phyloP scores from a whole-genome alignment of 805 yeast species.

The Kluyveromyces nonfermentans region DNA sequence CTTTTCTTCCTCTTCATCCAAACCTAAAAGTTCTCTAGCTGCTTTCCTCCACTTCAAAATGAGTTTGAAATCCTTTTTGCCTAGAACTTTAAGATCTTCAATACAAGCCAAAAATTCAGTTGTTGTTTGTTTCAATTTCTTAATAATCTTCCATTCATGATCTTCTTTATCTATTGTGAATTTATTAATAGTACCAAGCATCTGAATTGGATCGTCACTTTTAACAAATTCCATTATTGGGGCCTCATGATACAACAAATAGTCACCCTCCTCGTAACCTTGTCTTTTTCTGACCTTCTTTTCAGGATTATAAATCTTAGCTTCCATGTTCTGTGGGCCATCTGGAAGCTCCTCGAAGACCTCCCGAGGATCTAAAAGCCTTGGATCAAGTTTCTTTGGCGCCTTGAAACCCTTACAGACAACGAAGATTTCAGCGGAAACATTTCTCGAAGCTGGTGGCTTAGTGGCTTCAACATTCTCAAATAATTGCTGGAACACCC shows the following conservation, averaged over 20 bases:
- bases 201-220: slow-evolving; percentile 72
- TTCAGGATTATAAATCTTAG: slow-evolving; percentile 92
- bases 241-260: slow-evolving; percentile 56
- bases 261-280: slow-evolving; percentile 95
- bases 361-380: slow-evolving; percentile 81
- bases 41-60: slow-evolving; percentile 82
- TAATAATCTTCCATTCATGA: slow-evolving; percentile 63
- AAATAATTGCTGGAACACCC: slow-evolving; percentile 95
- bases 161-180: slow-evolving; percentile 50
- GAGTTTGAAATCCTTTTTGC: slow-evolving; percentile 84
- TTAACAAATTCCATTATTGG: slow-evolving; percentile 74
- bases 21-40: slow-evolving; percentile 68
- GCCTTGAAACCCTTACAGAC: slow-evolving; percentile 95
- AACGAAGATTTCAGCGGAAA: slow-evolving; percentile 97
- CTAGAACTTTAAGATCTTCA: slow-evolving; percentile 87
- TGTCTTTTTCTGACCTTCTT: slow-evolving; percentile 81
- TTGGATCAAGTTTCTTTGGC: slow-evolving; percentile 89
- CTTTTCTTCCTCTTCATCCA: slow-evolving; percentile 44
- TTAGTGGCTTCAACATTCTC: slow-evolving; percentile 97
- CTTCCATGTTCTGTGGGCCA: slow-evolving; percentile 71
- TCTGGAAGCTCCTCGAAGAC: slow-evolving; percentile 88
- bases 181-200: slow-evolving; percentile 64
- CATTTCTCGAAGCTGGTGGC: slow-evolving; percentile 98
- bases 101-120: slow-evolving; percentile 73
- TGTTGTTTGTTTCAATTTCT: slow-evolving; percentile 67